Evolutionary conservation across 1,139 yeast species (phyloP).

Genomic region (Ogataea hybrid): DNA sequence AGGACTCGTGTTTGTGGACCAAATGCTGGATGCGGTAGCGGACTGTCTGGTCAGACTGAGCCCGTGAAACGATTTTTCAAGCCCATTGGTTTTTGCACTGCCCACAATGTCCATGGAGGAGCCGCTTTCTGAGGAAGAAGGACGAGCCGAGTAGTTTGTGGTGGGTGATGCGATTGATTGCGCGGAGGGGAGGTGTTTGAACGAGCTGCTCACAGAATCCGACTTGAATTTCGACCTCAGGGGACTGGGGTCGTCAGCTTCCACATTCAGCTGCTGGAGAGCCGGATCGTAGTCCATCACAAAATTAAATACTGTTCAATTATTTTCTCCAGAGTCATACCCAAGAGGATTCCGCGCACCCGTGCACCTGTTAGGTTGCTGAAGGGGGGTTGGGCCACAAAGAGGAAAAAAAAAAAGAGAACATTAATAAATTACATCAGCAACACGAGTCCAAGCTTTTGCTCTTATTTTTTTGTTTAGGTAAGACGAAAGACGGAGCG

Average conservation of each 20-base stretch:
- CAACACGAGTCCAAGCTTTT: conserved; percentile 3
- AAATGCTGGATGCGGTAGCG: conserved; percentile 4
- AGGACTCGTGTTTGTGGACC: conserved; percentile 9
- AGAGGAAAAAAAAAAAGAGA: conserved; percentile 1
- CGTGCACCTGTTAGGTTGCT: conserved; percentile 1
- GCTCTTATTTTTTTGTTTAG: conserved; percentile 7
- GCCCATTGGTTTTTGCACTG: conserved; percentile 2
- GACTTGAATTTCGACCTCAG: conserved; percentile 24
- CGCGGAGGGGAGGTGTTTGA: conserved; percentile 19
- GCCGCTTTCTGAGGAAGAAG: not conserved
- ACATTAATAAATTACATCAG: conserved; percentile 7
- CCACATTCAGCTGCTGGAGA: conserved; percentile 1
- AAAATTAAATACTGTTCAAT: conserved; percentile 3
- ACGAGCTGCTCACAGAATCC: conserved; percentile 26
- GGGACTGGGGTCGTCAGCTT: conserved; percentile 1
- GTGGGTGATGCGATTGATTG: conserved; percentile 4
- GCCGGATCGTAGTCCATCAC: conserved; percentile 15
- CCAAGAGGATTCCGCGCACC: conserved; percentile 1
- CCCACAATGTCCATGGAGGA: not conserved
- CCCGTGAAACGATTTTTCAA: conserved; percentile 19
- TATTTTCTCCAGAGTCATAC: conserved; percentile 6
- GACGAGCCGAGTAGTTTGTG: not conserved
- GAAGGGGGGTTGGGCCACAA: not conserved
- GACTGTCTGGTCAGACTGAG: conserved; percentile 17
- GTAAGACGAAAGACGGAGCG: conserved; percentile 3